Evolutionary conservation across 2,329 filamentous ascomycete species (phyloP), one percentile per base, ranked within the genome.

Genomic region (Whalleya microplaca): DNA sequence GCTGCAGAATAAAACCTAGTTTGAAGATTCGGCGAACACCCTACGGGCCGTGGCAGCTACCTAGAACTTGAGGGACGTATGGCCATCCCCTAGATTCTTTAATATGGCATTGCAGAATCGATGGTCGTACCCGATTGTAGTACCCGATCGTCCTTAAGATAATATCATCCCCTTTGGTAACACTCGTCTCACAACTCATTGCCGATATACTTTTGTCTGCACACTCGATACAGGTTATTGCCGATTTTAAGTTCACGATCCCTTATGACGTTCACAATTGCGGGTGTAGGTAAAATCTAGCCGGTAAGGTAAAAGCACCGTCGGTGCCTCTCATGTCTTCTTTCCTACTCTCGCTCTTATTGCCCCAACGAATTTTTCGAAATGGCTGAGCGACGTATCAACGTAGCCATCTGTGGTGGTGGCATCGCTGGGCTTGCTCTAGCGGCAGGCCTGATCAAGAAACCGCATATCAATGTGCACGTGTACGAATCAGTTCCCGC

Each of bases 381-480:
- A 40, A 65, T 64, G 61, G 23, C 27, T 21, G 43, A 56, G 18
- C 27, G 44, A 10, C 56, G 53, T 8, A 62, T 70, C 27, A 58
- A 63, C 27, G 43, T 71, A 16, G 67, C 68, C 7, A 68, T 71
- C 29, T 63, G 54, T 8, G 68, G 68, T 18, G 68, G 67, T 29
- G 72, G 73, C 47, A 72, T 77, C 41, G 70, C 71, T 6, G 75
- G 75, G 10, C 65, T 73, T 14, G 69, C 72, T 9, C 70, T 77
- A 2, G 68, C 71, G 9, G 71, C 70, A 1, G 73, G 69, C 19
- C 62, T 77, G 10, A 56, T 67, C n/a, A 71, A 72, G 51, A 63
- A 71, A 41, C 48, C 56, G 4, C 69, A 75, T 51, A 61, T 76
- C 20, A 62, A 70, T n/a, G 65, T 73, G 4, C 64, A 70, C 32